A percentile compares a stretch with the other conserved stretches of the same genome.
These are phyloP conservation scores for Magnolia officinalis DNA, from an alignment of 164 flowering plant genomes.

Conservation along the genomic window DNA sequence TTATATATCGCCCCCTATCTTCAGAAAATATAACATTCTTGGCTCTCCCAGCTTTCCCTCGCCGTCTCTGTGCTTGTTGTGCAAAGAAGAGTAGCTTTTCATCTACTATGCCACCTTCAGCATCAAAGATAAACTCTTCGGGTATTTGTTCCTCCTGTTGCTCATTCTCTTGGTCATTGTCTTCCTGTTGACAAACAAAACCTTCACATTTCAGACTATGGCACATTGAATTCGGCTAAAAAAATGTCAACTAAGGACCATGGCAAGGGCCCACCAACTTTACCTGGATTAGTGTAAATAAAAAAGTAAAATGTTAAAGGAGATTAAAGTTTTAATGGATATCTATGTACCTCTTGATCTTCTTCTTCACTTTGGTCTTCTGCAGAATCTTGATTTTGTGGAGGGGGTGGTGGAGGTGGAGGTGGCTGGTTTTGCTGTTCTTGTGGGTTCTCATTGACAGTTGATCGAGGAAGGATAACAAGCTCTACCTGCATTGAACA, in stretches of 20 bases:
- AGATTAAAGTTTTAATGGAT: slow-evolving; percentile 10
- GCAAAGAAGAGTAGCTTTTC: slow-evolving; percentile 97
- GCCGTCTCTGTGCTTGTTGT: slow-evolving; percentile 89
- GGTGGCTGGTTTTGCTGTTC: slow-evolving; percentile 90
- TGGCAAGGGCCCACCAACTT: no score
- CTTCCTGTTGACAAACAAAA: slow-evolving; percentile 47
- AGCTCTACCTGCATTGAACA: slow-evolving; percentile 67
- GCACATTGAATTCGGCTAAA: neutral
- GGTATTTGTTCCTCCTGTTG: slow-evolving; percentile 87
- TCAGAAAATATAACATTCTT: slow-evolving; percentile 96
- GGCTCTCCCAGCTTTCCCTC: slow-evolving; percentile 94
- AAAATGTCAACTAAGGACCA: no score
- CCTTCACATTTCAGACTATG: neutral
- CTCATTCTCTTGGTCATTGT: slow-evolving; percentile 75
- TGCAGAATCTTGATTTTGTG: slow-evolving; percentile 73
- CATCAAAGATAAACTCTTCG: slow-evolving; percentile 96
- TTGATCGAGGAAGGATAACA: slow-evolving; percentile 93
- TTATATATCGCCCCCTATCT: slow-evolving; percentile 92
- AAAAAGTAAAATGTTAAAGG: neutral
- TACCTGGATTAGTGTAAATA: neutral
- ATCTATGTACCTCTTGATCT: slow-evolving; percentile 54
- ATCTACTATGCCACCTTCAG: slow-evolving; percentile 95
- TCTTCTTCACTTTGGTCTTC: slow-evolving; percentile 82
- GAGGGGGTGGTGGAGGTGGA: slow-evolving; percentile 93
- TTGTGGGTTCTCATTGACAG: slow-evolving; percentile 68